Conservation (phyloP, 202 grass and related monocot species). For the Saccharum hybrid region DNA sequence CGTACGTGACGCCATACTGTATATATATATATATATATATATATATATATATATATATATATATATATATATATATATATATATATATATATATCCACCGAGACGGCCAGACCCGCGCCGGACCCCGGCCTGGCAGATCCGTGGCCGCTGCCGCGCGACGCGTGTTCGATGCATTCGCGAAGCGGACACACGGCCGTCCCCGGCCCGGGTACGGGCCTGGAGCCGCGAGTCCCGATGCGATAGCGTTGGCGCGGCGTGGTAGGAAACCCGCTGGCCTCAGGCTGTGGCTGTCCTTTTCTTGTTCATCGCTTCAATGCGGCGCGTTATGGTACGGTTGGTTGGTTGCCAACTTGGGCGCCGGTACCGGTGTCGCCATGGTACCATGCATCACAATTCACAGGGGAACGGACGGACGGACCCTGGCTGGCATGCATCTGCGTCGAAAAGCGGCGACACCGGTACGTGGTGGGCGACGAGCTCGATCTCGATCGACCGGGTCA, state of each 20-base stretch:
- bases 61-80: too few species aligned
- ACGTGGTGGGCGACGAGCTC: too few species aligned
- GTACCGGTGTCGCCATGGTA: not conserved
- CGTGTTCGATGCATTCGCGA: slow-evolving; percentile 17
- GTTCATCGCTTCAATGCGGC: slow-evolving; percentile 37
- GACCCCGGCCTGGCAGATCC: not conserved
- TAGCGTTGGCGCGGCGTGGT: not conserved
- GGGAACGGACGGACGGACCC: not conserved
- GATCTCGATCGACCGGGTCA: too few species aligned
- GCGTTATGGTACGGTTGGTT: slow-evolving; percentile 35
- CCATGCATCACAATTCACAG: too few species aligned
- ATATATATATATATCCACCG: too few species aligned
- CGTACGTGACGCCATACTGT: not conserved
- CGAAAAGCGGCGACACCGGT: not conserved
- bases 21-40: too few species aligned
- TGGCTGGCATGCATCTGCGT: not conserved
- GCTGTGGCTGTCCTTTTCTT: not conserved
- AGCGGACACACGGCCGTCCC: not conserved
- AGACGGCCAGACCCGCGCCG: too few species aligned
- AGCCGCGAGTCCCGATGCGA: slow-evolving; percentile 38
- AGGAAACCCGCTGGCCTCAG: not conserved
- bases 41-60: too few species aligned
- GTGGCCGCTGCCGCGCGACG: not conserved
- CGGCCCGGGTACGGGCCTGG: not conserved
- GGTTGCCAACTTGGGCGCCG: slow-evolving; percentile 18